Percentiles rank a stretch among this genome's conserved stretches.
Evolutionary conservation across 306 rosid species (phyloP).

Genomic region (Begonia loranthoides): DNA sequence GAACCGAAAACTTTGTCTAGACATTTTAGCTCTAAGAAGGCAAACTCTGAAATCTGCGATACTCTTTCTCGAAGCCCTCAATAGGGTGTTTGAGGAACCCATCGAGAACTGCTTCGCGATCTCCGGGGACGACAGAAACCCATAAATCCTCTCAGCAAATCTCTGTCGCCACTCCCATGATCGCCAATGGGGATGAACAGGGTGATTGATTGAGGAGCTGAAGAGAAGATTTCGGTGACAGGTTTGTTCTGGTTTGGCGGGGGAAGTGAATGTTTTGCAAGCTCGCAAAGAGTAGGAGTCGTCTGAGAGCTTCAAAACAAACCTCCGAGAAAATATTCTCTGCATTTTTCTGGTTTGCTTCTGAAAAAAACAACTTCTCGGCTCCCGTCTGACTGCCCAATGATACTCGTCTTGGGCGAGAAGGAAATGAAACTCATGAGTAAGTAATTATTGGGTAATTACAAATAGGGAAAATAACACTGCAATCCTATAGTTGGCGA

Average conservation of each 20-base stretch:
- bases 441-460: too few relatives aligned
- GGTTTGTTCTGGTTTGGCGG: slow-evolving; percentile 17
- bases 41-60: slow-evolving; percentile 15
- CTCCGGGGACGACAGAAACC: slow-evolving; percentile 27
- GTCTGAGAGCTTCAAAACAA: slow-evolving; percentile 22
- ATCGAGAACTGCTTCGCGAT: slow-evolving; percentile 13
- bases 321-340: slow-evolving; percentile 21
- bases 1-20: slow-evolving; percentile 17
- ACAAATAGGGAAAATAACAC: too few relatives aligned
- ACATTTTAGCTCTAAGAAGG: slow-evolving; percentile 22
- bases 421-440: too few relatives aligned
- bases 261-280: slow-evolving; percentile 17
- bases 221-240: slow-evolving; percentile 17
- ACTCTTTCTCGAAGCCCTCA: slow-evolving; percentile 12
- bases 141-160: slow-evolving; percentile 18
- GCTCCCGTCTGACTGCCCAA: too few relatives aligned
- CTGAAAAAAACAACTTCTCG: too few relatives aligned
- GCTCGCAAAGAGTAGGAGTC: slow-evolving; percentile 11
- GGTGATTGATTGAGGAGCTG: slow-evolving; percentile 12
- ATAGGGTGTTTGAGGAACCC: slow-evolving; percentile 26
- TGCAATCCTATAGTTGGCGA: too few relatives aligned
- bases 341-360: slow-evolving; percentile 28
- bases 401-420: too few relatives aligned
- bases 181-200: slow-evolving; percentile 15
- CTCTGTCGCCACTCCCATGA: slow-evolving; percentile 23